Evolutionary conservation across 2,329 filamentous ascomycete species (phyloP), one percentile per base, ranked within the genome.

Genomic region (Elsinoe fawcettii): DNA sequence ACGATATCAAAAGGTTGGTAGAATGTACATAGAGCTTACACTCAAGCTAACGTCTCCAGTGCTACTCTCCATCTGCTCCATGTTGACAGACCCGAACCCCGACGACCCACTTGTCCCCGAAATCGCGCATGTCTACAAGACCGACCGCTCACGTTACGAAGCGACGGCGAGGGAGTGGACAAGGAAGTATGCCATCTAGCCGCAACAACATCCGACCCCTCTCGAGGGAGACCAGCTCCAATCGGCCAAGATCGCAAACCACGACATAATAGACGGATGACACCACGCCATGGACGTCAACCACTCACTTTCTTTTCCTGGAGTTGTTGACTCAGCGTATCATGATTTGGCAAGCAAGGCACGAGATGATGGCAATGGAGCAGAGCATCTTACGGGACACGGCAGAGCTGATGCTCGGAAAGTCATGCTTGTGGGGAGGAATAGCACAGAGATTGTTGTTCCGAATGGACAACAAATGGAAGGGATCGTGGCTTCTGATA

Each of bases 61-160:
- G 58, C 82, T 99, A 25, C 84, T 99, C 64, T 97, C 93, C 59
- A 99, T 99, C 80, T 99, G 93, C 82, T 99, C 93, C 56, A 97
- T 99, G 93, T 81, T 99, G 74, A 99, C 93, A 71, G 93, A 99
- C 78, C 93, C 93, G 67, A 99, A 99, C 82, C 93, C 93, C 63
- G 93, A 99, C 74, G 93, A 99, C 75, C 93, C 93, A 70, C 86
- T 99, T 66, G 93, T 99, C 61, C 93, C 93, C 63, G 93, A 99
- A 80, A 99, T 99, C 69, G 93, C 93, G 68, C 93, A 99, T 72
- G 90, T 97, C 72, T 99, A 99, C 88, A 99, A 99, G 86, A 96
- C 92, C 64, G 93, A 99, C 76, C 88, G 90, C 67, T 84, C 88
- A 67, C 83, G 90, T 74, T 99, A 99, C 76, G 93, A 99, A 79